Base-by-base conservation (phyloP, 78 protist species). In the Polysphondylium violaceum region DNA sequence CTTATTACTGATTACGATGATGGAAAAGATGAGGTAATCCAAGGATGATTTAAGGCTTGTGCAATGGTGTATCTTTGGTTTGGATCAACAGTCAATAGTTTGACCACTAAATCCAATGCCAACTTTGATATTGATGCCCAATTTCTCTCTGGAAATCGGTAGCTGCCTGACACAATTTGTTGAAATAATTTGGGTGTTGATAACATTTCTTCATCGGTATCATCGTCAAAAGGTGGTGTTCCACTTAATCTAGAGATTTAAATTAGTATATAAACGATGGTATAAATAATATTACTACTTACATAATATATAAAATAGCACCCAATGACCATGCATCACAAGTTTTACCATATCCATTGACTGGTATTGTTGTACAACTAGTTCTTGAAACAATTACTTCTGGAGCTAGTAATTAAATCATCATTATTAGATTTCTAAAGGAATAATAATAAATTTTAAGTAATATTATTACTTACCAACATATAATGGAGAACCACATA, bases 1-100 rank as follows among this genome's bases (percentile, higher is more conserved):
- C n/a, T n/a, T n/a, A n/a, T n/a, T n/a, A n/a, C n/a, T n/a, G n/a
- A n/a, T n/a, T n/a, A n/a, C n/a, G n/a, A n/a, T n/a, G n/a, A n/a
- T n/a, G n/a, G n/a, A n/a, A n/a, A n/a, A n/a, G n/a, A n/a, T 38
- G 6, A 17, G 29, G n/a, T 88, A 27, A 97, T 85, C 89, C 81
- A 97, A 25, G 98, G 97, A 50, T 97, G 98, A 44, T 21, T 43
- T 31, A 96, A 63, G 38, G 97, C 97, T 21, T 96, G 77, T 56
- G 87, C 93, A 8, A 95, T 95, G 0, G 96, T 87, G 11, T 81
- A 76, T 29, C 99, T 38, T 44, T 92, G 19, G 14, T 17, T 16
- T 14, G 98, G 98, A 43, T 97, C 93, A 23, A 92, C 96, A 25
- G 65, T 58, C 5, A 97, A 86, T 95, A 97, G 67, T 53, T 47